Base-by-base conservation (phyloP, 1,139 yeast genomes). In the Candida pseudoviswanathii region DNA sequence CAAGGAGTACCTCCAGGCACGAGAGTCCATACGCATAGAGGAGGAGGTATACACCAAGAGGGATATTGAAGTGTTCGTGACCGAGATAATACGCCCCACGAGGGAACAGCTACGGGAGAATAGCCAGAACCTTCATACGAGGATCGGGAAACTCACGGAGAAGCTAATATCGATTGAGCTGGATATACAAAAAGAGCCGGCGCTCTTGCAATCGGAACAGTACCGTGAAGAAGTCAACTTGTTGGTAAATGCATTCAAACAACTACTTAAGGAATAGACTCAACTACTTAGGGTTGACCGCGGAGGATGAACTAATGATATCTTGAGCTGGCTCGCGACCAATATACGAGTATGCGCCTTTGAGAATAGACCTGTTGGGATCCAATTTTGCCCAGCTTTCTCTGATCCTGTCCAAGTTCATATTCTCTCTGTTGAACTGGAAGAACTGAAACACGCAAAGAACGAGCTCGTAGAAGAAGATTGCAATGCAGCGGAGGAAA, bases 361-460 rank as follows among this genome's bases (percentile, higher is more conserved):
- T 68, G 51, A 75, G 75, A 47, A 71, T 67, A 27, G 65, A 63
- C 48, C 79, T 59, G 48, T 72, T 71, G 1, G 81, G 82, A 58
- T 78, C 82, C 43, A 78, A 64, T 58, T 70, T 71, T 4, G 60
- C 63, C 79, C 82, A 79, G 5, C 70, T 64, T 31, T 64, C 60
- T 52, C 79, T 62, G 45, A 78, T 73, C 49, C 82, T 61, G 50
- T 77, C 78, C 51, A 73, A 60, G 56, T 79, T 73, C 77, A 78
- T 68, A 41, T 71, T 67, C 29, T 74, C 64, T 44, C 74, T 63
- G 54, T 69, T 77, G 54, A 69, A 73, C 45, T 63, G 66, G 60
- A 67, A 67, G 36, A 70, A 54, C 42, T 64, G 71, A 51, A 70
- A 68, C 16, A 74, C 54, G 30, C 62, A 60, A 42, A 60, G 57